A percentile compares a stretch with the other conserved stretches of the same genome.
Evolutionary conservation across 116 monocot genomes (phyloP).

Genomic region (Trichopus zeylanicus): DNA sequence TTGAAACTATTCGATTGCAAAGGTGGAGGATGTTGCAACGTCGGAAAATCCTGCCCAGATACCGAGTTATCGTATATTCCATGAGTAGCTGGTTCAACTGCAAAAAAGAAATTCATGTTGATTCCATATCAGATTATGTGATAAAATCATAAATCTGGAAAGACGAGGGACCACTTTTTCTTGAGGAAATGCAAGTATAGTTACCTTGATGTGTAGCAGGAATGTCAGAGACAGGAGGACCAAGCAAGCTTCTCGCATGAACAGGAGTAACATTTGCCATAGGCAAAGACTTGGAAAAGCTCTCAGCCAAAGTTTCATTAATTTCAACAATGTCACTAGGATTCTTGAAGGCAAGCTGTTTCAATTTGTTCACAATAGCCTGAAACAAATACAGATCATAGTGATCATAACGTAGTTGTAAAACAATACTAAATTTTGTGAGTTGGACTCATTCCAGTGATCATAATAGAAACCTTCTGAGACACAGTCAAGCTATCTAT

Average conservation of each 20-base stretch:
- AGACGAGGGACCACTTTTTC: too few relatives aligned
- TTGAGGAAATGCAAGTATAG: not conserved
- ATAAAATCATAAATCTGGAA: too few relatives aligned
- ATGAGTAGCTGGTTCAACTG: too few relatives aligned
- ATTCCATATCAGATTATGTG: too few relatives aligned
- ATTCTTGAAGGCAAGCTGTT: slow-evolving; percentile 36
- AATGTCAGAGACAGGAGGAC: slow-evolving; percentile 7
- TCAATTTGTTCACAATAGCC: slow-evolving; percentile 35
- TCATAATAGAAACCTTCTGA: slow-evolving; percentile 36
- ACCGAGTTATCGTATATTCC: slow-evolving; percentile 4
- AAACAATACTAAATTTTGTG: not conserved
- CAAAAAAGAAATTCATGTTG: too few relatives aligned
- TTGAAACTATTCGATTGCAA: slow-evolving; percentile 12
- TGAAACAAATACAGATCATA: too few relatives aligned
- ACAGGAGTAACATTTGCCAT: slow-evolving; percentile 1
- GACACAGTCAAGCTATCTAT: slow-evolving; percentile 19
- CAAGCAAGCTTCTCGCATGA: slow-evolving; percentile 6
- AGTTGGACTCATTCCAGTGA: not conserved
- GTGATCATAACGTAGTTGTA: too few relatives aligned
- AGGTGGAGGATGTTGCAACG: slow-evolving; percentile 5
- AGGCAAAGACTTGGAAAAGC: slow-evolving; percentile 3
- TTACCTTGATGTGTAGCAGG: slow-evolving; percentile 20
- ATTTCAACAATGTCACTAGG: slow-evolving; percentile 31
- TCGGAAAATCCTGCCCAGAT: slow-evolving; percentile 11
- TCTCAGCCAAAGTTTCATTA: slow-evolving; percentile 12